Conservation (phyloP, 176 grass and related monocot genomes). For the Puya raimondii region DNA sequence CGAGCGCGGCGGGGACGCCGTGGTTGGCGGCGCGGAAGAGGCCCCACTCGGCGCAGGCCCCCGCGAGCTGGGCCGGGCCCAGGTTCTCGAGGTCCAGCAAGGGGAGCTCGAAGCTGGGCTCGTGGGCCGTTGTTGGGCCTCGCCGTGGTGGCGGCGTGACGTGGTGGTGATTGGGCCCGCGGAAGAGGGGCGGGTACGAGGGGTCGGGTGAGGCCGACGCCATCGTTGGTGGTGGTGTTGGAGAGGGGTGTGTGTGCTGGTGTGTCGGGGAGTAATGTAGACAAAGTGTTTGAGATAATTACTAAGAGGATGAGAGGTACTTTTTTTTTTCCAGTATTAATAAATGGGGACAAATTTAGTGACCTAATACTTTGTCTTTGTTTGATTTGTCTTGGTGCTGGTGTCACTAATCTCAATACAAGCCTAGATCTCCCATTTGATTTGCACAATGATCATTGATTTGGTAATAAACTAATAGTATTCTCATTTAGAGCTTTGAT, state of each 20-base stretch:
- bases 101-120: slow-evolving; percentile 3
- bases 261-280: no score
- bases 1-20: slow-evolving; percentile 34
- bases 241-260: neutral
- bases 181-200: slow-evolving; percentile 32
- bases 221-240: neutral
- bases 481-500: no score
- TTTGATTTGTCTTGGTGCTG: no score
- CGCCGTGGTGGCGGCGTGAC: neutral
- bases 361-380: no score
- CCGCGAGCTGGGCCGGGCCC: neutral
- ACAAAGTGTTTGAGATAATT: no score
- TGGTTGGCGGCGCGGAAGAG: slow-evolving; percentile 58
- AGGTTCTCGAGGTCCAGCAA: slow-evolving; percentile 22
- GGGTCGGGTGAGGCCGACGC: neutral
- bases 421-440: no score
- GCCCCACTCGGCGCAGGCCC: slow-evolving; percentile 31
- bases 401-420: no score
- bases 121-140: neutral
- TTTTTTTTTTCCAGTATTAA: no score
- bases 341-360: no score
- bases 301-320: no score
- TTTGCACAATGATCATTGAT: no score
- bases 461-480: no score
- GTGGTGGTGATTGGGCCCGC: neutral